These are phyloP conservation scores for Exophiala sideris DNA, from an alignment of 2,329 filamentous ascomycete species.

Conservation along the genomic window DNA sequence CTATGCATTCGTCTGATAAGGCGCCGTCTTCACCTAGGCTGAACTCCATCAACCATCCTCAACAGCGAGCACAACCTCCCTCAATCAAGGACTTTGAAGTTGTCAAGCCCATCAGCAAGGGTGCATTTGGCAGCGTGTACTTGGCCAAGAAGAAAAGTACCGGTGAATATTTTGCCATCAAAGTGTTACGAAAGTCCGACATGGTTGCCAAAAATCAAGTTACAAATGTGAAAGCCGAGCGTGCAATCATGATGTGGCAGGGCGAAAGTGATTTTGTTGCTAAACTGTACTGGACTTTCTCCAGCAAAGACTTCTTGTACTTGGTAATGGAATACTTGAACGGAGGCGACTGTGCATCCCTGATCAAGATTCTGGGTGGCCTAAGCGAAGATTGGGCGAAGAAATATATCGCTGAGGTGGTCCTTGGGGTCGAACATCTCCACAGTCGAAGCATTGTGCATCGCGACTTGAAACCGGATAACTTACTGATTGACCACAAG, in stretches of 20 bases:
- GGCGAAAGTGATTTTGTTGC: conserved; percentile 98
- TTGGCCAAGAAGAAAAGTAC: conserved; percentile 98
- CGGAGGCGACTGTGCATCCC: conserved; percentile 90
- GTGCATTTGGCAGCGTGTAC: conserved; percentile 96
- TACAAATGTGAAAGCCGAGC: conserved; percentile 93
- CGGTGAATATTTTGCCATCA: conserved; percentile 97
- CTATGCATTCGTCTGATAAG: conserved; percentile 73
- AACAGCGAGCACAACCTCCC: conserved; percentile 82
- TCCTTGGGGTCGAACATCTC: conserved; percentile 93
- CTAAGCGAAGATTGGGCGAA: conserved; percentile 96
- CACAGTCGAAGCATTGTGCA: conserved; percentile 95
- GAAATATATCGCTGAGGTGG: conserved; percentile 94
- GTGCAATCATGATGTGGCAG: conserved; percentile 99
- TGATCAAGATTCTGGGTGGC: conserved; percentile 90
- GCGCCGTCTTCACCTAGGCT: conserved; percentile 80
- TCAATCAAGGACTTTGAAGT: conserved; percentile 99
- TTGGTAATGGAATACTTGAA: conserved; percentile 99
- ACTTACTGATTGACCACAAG: conserved; percentile 92
- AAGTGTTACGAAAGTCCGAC: conserved; percentile 98
- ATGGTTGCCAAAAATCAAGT: conserved; percentile 99
- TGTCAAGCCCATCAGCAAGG: conserved; percentile 98
- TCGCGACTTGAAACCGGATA: conserved; percentile 94
- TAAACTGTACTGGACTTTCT: conserved; percentile 99
- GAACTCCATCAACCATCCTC: conserved; percentile 68
- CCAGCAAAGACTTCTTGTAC: conserved; percentile 97